These are phyloP conservation scores for Periconia digitata DNA, from an alignment of 2,329 filamentous ascomycete species.

Conservation along the genomic window DNA sequence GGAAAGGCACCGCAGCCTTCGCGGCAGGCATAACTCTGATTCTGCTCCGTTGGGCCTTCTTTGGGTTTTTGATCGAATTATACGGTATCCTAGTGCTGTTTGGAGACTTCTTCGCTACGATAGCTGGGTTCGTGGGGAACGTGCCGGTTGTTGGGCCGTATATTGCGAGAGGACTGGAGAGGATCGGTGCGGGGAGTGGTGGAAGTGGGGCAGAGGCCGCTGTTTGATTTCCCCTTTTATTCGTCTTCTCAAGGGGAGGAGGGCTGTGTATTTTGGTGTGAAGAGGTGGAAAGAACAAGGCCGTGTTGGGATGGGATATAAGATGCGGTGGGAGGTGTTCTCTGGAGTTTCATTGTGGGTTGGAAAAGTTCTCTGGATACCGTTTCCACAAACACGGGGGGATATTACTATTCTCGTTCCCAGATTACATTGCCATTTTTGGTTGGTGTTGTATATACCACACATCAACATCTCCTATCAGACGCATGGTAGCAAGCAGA, in stretches of 20 bases:
- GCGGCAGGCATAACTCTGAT: slow-evolving; percentile 81
- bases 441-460: too few relatives aligned
- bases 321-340: too few relatives aligned
- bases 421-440: too few relatives aligned
- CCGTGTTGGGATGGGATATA: not conserved
- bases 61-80: slow-evolving; percentile 86
- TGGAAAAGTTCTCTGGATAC: too few relatives aligned
- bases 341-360: too few relatives aligned
- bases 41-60: slow-evolving; percentile 83
- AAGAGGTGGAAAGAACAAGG: not conserved
- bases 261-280: slow-evolving; percentile 2
- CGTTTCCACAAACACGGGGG: too few relatives aligned
- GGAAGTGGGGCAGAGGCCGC: slow-evolving; percentile 11
- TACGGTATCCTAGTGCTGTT: slow-evolving; percentile 94
- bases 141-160: slow-evolving; percentile 86
- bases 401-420: too few relatives aligned
- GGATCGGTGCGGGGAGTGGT: slow-evolving; percentile 40
- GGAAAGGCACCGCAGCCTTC: slow-evolving; percentile 89
- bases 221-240: too few relatives aligned
- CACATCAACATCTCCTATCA: too few relatives aligned
- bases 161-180: slow-evolving; percentile 73
- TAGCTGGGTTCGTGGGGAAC: slow-evolving; percentile 82
- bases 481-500: too few relatives aligned
- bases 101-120: slow-evolving; percentile 93
- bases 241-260: too few relatives aligned